Evolutionary conservation across 768 basidiomycete species (phyloP).

Genomic region (Mycena epipterygia): DNA sequence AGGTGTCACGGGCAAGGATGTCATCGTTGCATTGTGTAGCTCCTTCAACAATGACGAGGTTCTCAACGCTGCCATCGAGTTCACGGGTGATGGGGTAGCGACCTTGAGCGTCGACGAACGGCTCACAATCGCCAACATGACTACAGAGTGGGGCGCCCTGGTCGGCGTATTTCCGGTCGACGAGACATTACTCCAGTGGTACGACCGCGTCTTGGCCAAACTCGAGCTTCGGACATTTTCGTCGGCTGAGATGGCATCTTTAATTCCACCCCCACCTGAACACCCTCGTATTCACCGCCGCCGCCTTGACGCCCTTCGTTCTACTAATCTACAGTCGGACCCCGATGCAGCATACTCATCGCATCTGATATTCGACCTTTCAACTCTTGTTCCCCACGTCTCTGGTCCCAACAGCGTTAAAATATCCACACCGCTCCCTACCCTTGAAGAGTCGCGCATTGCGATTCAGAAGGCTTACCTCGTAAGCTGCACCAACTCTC

Average conservation of each 20-base stretch:
- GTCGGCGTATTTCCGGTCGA: constrained; percentile 97
- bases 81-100: constrained; percentile 89
- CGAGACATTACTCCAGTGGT: constrained; percentile 86
- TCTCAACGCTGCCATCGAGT: constrained; percentile 96
- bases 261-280: constrained; percentile 78
- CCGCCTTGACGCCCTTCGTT: constrained; percentile 76
- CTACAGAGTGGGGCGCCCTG: constrained; percentile 99
- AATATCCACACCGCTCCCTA: constrained; percentile 91
- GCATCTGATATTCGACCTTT: constrained; percentile 92
- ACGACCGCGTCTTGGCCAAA: constrained; percentile 79
- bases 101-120: constrained; percentile 90
- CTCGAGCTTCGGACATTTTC: constrained; percentile 85
- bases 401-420: constrained; percentile 99
- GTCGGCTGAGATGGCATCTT: constrained; percentile 55
- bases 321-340: constrained; percentile 74
- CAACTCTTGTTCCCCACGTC: constrained; percentile 94
- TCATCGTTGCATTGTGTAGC: constrained; percentile 96
- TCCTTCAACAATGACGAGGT: constrained; percentile 98
- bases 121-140: constrained; percentile 99
- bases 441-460: constrained; percentile 80
- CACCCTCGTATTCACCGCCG: constrained; percentile 90
- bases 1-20: constrained; percentile 98
- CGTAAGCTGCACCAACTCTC: constrained; percentile 97
- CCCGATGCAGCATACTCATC: constrained; percentile 84
- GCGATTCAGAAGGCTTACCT: constrained; percentile 98